Base-by-base conservation (phyloP, 163 green algal genomes). In the Chlamydomonas reinhardtii region DNA sequence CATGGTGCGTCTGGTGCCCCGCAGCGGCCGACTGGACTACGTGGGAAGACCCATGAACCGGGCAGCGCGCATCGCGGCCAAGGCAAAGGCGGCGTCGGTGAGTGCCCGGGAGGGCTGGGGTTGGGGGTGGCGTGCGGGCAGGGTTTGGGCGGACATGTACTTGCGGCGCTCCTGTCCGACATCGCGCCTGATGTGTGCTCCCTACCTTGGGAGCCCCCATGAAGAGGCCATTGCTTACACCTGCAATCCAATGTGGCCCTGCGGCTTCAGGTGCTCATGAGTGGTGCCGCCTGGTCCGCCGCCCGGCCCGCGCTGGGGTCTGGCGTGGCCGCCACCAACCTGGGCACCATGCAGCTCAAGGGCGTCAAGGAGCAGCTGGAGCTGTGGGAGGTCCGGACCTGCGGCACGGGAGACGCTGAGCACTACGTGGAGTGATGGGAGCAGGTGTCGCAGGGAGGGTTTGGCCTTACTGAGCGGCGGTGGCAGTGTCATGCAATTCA, bases 321-420 rank as follows among this genome's bases (percentile, higher is more conserved):
- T 14, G 9, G n/a, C 2, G 78, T 85, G 66, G 6, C 32, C 16
- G 35, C 68, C 48, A 69, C 32, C 32, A 71, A 27, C 32, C 68
- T 85, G 68, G 78, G 78, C 14, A 59, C 48, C 22, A 37, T 77
- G 32, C 11, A n/a, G 68, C 78, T 85, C 52, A 85, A 85, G 78
- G 78, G 78, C 0, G 78, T 85, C 6, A 61, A 62, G 68, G 78
- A 85, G 78, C 52, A 56, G 6, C 14, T 85, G 68, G 78, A 85
- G 31, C 78, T 85, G 48, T 85, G 78, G 78, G 78, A 43, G 16
- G 64, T 84, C 17, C 56, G 39, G 22, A 54, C 34, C 73, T 17
- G 59, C 48, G 1, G 48, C 48, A 56, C 48, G 14, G 48, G 48
- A 12, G 48, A 56, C 48, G 48, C 48, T 14, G 48, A 56, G 48